These are phyloP conservation scores for Chenopodium suecicum DNA, from an alignment of 148 eudicot genomes.

Conservation along the genomic window DNA sequence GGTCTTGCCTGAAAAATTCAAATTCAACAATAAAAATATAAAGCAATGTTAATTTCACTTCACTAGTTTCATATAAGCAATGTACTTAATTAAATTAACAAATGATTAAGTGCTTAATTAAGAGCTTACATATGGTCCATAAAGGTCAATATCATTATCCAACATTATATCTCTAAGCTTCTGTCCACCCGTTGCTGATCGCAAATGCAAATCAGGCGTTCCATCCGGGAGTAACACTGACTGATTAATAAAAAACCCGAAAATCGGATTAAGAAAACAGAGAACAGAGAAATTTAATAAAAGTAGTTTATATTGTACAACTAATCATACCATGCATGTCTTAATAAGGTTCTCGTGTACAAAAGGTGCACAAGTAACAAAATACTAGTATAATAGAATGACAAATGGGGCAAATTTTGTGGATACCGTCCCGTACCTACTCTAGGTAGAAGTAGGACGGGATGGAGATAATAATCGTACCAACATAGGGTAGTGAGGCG, in stretches of 20 bases:
- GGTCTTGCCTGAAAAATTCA: slow-evolving; percentile 47
- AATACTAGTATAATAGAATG: not conserved
- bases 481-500: not conserved
- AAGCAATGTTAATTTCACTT: not conserved
- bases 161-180: slow-evolving; percentile 84
- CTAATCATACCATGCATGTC: too few relatives aligned
- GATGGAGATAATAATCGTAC: too few relatives aligned
- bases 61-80: not conserved
- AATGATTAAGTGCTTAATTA: not conserved
- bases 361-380: not conserved
- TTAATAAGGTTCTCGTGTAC: too few relatives aligned
- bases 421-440: not conserved
- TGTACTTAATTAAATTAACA: not conserved
- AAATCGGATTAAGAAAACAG: not conserved
- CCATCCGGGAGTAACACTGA: slow-evolving; percentile 90
- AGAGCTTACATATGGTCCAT: slow-evolving; percentile 89
- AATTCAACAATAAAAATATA: not conserved
- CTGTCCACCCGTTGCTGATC: slow-evolving; percentile 72
- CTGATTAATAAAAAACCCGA: slow-evolving; percentile 25
- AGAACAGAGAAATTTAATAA: not conserved
- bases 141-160: slow-evolving; percentile 66
- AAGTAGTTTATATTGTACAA: too few relatives aligned
- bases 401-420: not conserved
- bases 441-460: too few relatives aligned
- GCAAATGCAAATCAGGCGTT: slow-evolving; percentile 75